Evolutionary conservation across 2,329 filamentous ascomycete genomes (phyloP), one percentile per base, ranked within the genome.

Genomic region (Zasmidium angulare): DNA sequence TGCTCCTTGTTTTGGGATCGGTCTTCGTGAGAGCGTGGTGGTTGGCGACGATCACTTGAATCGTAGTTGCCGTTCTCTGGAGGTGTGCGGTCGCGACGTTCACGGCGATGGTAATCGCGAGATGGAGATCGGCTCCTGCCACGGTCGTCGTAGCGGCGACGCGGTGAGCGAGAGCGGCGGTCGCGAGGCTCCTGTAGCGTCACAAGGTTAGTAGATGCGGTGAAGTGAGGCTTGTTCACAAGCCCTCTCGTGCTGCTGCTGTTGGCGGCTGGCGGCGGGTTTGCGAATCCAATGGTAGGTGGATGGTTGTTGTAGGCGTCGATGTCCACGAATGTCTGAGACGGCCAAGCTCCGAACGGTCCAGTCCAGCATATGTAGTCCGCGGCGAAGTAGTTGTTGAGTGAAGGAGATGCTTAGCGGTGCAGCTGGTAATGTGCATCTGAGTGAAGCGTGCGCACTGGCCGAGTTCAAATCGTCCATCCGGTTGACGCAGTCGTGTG

Each of bases 1-100:
- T 92, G 89, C 79, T 96, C 92, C 79, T 95, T 93, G 71, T 89
- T 89, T 64, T 84, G 87, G 64, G 86, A 82, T 71, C 92, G 88
- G 72, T 96, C 92, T 77, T 98, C 93, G 78, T 87, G 90, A 59
- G 86, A 87, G 78, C 93, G 87, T 20, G 64, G 53, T 56, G 74
- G 70, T 53, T 70, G 70, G 85, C 72, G 72, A 68, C 73, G 72
- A 71, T 77, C 68, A 72, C 74, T 78, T 87, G 88, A 89, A 54
- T 63, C 50, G 55, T 71, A 53, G 50, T 68, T 88, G 96, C 93
- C 79, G 91, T 92, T 77, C 89, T 93, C 75, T 90, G 89, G 77
- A 89, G 95, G 75, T 90, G 89, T 76, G 88, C 78, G 77, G 65
- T 80, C 76, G 66, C 72, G 73, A 63, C 77, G 76, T 61, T 77